These are phyloP conservation scores for Saccharomycopsis sp. DNA, from an alignment of 805 yeast genomes.

Conservation along the genomic window DNA sequence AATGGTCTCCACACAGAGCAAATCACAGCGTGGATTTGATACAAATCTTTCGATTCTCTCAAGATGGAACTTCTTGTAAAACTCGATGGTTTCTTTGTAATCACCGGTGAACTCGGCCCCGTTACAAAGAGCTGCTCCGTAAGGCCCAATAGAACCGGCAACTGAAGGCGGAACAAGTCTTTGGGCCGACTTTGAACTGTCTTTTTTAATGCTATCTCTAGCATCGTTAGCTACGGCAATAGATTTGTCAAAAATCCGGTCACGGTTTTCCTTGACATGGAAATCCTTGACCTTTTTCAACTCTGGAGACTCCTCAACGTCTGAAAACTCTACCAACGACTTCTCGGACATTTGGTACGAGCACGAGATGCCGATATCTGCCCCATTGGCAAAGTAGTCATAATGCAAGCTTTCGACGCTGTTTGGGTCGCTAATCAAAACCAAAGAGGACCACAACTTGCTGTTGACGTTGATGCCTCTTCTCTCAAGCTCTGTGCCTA, in stretches of 20 bases:
- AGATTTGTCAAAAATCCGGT: slow-evolving; percentile 22
- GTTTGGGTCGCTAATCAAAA: slow-evolving; percentile 38
- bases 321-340: slow-evolving; percentile 30
- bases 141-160: slow-evolving; percentile 71
- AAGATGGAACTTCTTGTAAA: slow-evolving; percentile 43
- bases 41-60: slow-evolving; percentile 37
- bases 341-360: slow-evolving; percentile 54
- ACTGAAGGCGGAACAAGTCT: slow-evolving; percentile 25
- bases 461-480: slow-evolving; percentile 39
- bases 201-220: neutral
- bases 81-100: slow-evolving; percentile 38
- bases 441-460: slow-evolving; percentile 57
- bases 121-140: slow-evolving; percentile 60
- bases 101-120: slow-evolving; percentile 74
- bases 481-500: slow-evolving; percentile 56
- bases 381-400: slow-evolving; percentile 47
- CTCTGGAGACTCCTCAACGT: neutral
- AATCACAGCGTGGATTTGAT: slow-evolving; percentile 37
- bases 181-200: slow-evolving; percentile 1
- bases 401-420: slow-evolving; percentile 41
- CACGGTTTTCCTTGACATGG: slow-evolving; percentile 18
- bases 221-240: slow-evolving; percentile 26
- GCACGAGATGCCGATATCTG: slow-evolving; percentile 47
- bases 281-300: neutral
- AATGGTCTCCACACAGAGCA: slow-evolving; percentile 65